Evolutionary conservation across 306 rosid genomes (phyloP).

Genomic region (Cicer yamashitae): DNA sequence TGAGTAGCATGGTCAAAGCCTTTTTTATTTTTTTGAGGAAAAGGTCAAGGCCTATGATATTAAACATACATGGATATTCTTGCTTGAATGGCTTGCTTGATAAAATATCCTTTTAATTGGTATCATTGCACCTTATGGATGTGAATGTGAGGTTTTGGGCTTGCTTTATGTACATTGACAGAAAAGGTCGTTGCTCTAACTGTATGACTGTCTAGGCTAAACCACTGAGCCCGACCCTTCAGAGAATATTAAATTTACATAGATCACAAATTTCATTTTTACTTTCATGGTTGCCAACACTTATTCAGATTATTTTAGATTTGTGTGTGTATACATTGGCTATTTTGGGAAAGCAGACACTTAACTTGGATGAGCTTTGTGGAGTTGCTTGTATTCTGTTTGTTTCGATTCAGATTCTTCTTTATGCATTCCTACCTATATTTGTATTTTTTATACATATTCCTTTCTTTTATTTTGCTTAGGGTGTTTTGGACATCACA

Average conservation of each 20-base stretch:
- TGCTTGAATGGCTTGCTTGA: slow-evolving; percentile 11
- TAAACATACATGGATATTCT: not conserved
- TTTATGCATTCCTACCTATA: slow-evolving; percentile 23
- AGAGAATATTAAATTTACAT: not conserved
- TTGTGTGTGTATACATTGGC: not conserved
- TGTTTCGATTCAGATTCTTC: slow-evolving; percentile 34
- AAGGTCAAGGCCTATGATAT: not conserved
- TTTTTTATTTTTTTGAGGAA: not conserved
- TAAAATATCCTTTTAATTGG: not conserved
- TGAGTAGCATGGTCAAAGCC: not conserved
- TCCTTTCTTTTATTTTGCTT: slow-evolving; percentile 41
- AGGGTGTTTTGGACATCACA: slow-evolving; percentile 88
- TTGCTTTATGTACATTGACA: not conserved
- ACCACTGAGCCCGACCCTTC: not conserved
- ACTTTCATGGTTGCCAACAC: not conserved
- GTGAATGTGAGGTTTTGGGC: not conserved
- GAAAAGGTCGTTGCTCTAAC: not conserved
- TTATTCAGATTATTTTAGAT: slow-evolving; percentile 2
- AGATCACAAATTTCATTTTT: slow-evolving; percentile 7
- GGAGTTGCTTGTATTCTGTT: slow-evolving; percentile 13
- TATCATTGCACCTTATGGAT: not conserved
- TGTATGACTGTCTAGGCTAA: not conserved
- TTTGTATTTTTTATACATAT: slow-evolving; percentile 14
- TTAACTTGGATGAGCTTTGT: slow-evolving; percentile 8
- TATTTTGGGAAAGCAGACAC: slow-evolving; percentile 19